Conservation (phyloP, 805 yeast species). For the Candida incommunis region DNA sequence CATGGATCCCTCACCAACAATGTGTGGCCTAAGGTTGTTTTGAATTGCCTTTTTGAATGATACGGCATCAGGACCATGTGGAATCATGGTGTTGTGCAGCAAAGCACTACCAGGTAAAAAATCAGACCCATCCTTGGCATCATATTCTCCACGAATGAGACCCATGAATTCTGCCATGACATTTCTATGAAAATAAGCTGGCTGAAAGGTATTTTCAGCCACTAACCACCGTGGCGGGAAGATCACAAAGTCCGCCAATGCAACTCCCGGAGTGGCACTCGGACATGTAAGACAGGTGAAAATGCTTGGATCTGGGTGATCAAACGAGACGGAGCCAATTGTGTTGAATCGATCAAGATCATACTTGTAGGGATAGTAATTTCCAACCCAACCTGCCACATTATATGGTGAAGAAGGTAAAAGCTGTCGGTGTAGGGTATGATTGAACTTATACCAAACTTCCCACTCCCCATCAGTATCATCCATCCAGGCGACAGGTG, state of each 20-base stretch:
- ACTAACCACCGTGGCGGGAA: conserved; percentile 19
- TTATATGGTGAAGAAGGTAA: conserved; percentile 14
- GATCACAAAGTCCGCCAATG: conserved; percentile 18
- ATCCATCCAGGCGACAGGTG: conserved; percentile 7
- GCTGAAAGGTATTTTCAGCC: conserved; percentile 17
- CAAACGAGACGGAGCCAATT: conserved; percentile 17
- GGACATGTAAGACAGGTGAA: conserved; percentile 14
- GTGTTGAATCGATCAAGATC: conserved; percentile 16
- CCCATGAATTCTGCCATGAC: conserved; percentile 16
- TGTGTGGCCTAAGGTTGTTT: conserved; percentile 10
- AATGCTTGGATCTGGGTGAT: conserved; percentile 19
- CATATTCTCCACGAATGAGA: conserved; percentile 15
- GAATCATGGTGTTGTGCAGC: conserved; percentile 16
- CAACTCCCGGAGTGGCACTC: conserved; percentile 13
- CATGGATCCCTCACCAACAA: conserved; percentile 16
- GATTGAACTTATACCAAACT: conserved; percentile 7
- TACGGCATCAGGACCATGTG: conserved; percentile 19
- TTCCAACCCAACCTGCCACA: conserved; percentile 19
- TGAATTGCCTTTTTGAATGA: conserved; percentile 14
- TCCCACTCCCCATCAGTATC: background rate
- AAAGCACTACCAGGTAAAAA: conserved; percentile 21
- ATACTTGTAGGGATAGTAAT: conserved; percentile 18
- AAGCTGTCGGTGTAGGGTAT: conserved; percentile 6
- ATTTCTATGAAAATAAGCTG: conserved; percentile 18
- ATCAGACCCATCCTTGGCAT: conserved; percentile 15